These are phyloP conservation scores for Aureobasidium sp. DNA, from an alignment of 2,329 filamentous ascomycete species.

Conservation along the genomic window DNA sequence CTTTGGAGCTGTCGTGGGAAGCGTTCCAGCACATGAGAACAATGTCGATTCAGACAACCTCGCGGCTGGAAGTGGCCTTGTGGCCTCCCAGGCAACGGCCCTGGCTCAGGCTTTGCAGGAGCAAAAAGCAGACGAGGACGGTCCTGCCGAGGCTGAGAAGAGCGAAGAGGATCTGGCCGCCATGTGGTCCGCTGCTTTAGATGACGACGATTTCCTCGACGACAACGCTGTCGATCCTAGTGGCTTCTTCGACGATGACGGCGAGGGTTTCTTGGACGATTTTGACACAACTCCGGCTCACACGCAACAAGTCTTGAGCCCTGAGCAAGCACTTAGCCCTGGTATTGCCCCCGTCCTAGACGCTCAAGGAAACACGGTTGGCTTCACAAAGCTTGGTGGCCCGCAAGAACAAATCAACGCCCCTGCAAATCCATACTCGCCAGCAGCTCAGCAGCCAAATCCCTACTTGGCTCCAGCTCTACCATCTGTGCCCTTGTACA, in stretches of 20 bases:
- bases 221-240: slow-evolving; percentile 60
- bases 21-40: background rate
- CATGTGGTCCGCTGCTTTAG: slow-evolving; percentile 78
- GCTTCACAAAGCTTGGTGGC: slow-evolving; percentile 11
- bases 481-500: slow-evolving; percentile 1
- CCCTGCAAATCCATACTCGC: slow-evolving; percentile 13
- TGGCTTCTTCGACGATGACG: slow-evolving; percentile 72
- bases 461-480: background rate
- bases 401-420: slow-evolving; percentile 10
- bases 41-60: background rate
- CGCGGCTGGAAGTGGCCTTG: slow-evolving; percentile 3
- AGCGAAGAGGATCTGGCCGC: slow-evolving; percentile 62
- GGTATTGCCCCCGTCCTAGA: slow-evolving; percentile 11
- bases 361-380: slow-evolving; percentile 5
- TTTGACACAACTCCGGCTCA: slow-evolving; percentile 23
- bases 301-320: background rate
- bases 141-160: slow-evolving; percentile 8
- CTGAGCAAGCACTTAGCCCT: slow-evolving; percentile 2
- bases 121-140: slow-evolving; percentile 8
- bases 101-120: slow-evolving; percentile 11
- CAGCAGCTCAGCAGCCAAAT: slow-evolving; percentile 35
- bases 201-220: slow-evolving; percentile 57
- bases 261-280: slow-evolving; percentile 78
- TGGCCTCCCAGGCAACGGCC: slow-evolving; percentile 13
- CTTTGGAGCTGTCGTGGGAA: slow-evolving; percentile 5